These are phyloP conservation scores for Corinectria fuckeliana DNA, from an alignment of 2,329 filamentous ascomycete genomes.

Conservation along the genomic window DNA sequence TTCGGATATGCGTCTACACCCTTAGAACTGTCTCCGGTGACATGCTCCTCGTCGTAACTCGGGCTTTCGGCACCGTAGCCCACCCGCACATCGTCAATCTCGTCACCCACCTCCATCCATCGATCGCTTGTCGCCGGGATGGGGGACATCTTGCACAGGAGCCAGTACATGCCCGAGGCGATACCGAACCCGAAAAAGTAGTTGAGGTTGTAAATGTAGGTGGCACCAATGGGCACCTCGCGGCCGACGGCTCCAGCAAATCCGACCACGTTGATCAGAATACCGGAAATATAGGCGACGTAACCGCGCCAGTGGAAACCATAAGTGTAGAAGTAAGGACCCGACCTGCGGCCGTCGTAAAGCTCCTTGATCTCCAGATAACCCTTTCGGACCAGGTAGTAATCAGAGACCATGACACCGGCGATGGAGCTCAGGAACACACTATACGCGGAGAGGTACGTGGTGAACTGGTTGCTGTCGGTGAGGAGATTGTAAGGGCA, in stretches of 20 bases:
- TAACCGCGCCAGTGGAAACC: constrained; percentile 88
- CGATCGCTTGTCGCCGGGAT: constrained; percentile 74
- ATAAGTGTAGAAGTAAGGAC: constrained; percentile 75
- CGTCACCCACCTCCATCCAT: constrained; percentile 79
- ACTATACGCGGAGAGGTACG: constrained; percentile 89
- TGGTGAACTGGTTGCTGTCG: constrained; percentile 82
- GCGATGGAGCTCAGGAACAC: constrained; percentile 94
- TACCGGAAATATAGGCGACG: constrained; percentile 80
- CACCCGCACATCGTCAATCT: constrained; percentile 60
- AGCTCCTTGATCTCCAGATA: constrained; percentile 81
- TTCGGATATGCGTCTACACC: constrained; percentile 15
- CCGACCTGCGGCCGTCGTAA: constrained; percentile 71
- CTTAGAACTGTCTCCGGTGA: constrained; percentile 22
- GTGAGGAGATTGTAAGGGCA: constrained; percentile 84
- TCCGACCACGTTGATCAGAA: constrained; percentile 89
- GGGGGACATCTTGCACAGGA: constrained; percentile 71
- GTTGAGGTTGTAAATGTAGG: constrained; percentile 88
- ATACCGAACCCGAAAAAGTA: constrained; percentile 87
- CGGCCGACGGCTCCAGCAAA: constrained; percentile 82
- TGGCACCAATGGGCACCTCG: constrained; percentile 76
- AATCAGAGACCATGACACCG: constrained; percentile 88
- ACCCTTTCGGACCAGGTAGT: constrained; percentile 84
- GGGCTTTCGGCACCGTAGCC: constrained; percentile 52
- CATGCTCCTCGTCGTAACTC: constrained; percentile 48
- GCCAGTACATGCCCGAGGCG: constrained; percentile 70